Conservation (phyloP, 2,329 filamentous ascomycete genomes). For the Canariomyces notabilis region DNA sequence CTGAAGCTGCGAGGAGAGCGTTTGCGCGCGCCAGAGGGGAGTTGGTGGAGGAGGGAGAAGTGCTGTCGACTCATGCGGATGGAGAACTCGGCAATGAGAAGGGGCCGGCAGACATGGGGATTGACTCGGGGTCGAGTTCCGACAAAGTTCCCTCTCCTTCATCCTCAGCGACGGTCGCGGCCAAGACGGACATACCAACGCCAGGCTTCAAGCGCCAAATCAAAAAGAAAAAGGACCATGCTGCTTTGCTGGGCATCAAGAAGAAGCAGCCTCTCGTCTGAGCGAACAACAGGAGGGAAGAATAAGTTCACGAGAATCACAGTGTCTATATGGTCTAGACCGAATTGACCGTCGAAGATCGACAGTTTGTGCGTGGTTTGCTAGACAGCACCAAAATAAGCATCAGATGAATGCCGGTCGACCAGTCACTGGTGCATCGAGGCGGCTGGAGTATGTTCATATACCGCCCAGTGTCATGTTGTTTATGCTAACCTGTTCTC, state of each 20-base stretch:
- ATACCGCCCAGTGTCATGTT: background rate
- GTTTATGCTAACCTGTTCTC: background rate
- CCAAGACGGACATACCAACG: conserved; percentile 33
- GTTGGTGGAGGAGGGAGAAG: conserved; percentile 40
- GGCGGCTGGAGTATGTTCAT: background rate
- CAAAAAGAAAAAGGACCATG: conserved; percentile 83
- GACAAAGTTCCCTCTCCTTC: conserved; percentile 7
- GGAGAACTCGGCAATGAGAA: conserved; percentile 22
- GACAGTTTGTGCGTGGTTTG: no score
- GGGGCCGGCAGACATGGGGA: conserved; percentile 22
- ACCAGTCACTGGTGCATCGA: background rate
- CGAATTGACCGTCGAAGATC: no score
- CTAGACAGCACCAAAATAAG: no score
- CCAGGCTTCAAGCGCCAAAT: conserved; percentile 69
- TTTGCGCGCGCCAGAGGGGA: conserved; percentile 62
- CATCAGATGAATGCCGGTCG: no score
- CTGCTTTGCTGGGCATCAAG: conserved; percentile 76
- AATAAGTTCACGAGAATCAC: no score
- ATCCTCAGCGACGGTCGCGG: conserved; percentile 31
- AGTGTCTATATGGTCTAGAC: no score
- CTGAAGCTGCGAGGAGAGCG: conserved; percentile 71
- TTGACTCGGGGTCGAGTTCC: conserved; percentile 27
- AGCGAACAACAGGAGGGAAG: no score
- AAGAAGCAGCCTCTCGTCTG: conserved; percentile 64
- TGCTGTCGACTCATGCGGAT: conserved; percentile 47